These are phyloP conservation scores for Calocybe gambosa DNA, from an alignment of 1,284 basidiomycete species.

Conservation along the genomic window DNA sequence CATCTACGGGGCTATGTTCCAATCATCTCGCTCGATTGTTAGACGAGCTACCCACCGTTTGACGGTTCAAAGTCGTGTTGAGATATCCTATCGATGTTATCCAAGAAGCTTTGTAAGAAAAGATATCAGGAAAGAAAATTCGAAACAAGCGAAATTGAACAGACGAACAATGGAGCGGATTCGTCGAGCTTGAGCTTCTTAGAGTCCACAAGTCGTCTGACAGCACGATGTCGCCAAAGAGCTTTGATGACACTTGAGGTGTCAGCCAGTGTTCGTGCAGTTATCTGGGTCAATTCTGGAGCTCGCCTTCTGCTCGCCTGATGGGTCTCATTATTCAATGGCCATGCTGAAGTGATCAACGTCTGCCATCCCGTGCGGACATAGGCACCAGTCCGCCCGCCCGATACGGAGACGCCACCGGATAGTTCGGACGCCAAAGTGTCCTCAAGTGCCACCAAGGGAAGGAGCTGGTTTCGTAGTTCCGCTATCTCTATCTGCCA, in stretches of 20 bases:
- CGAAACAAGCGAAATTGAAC: constrained; percentile 1
- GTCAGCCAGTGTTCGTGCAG: constrained; percentile 46
- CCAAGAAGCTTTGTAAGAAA: constrained; percentile 50
- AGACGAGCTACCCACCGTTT: constrained; percentile 40
- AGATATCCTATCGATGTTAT: constrained; percentile 57
- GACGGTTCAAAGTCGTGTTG: constrained; percentile 64
- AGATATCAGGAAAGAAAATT: neutral
- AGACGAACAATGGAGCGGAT: constrained; percentile 65
- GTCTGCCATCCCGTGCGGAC: constrained; percentile 66
- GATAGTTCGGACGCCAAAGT: constrained; percentile 62
- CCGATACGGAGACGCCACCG: constrained; percentile 52
- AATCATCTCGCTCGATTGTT: neutral
- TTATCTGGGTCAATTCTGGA: constrained; percentile 41
- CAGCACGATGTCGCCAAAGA: constrained; percentile 65
- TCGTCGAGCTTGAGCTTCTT: constrained; percentile 67
- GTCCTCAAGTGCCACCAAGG: constrained; percentile 62
- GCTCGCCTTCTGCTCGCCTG: constrained; percentile 20
- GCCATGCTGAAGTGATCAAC: constrained; percentile 42
- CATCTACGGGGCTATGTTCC: constrained; percentile 36
- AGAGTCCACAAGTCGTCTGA: constrained; percentile 46
- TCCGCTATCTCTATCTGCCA: constrained; percentile 40
- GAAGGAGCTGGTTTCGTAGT: constrained; percentile 51
- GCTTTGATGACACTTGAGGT: constrained; percentile 46
- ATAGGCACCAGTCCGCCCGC: constrained; percentile 55
- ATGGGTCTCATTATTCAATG: constrained; percentile 28